Percentiles rank a stretch among this genome's conserved stretches.
Conservation (phyloP, 2,329 filamentous ascomycete genomes). For the Aciculosporium take region DNA sequence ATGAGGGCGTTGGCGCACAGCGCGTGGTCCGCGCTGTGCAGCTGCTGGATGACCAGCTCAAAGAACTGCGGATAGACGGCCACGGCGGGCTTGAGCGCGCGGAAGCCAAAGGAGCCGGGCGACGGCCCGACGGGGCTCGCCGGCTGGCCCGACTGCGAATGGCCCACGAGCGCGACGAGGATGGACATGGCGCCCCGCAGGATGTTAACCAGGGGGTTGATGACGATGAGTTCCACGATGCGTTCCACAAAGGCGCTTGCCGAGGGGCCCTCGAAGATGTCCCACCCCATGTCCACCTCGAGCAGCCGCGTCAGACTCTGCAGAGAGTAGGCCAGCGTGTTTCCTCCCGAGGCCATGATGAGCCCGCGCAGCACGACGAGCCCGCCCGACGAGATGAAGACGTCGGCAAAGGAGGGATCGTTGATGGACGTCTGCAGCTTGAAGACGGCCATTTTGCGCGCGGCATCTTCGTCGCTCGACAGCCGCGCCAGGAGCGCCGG, state of each 20-base stretch:
- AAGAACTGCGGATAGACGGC: slow-evolving; percentile 88
- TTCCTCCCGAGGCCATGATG: slow-evolving; percentile 74
- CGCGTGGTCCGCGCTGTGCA: slow-evolving; percentile 88
- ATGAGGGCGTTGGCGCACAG: slow-evolving; percentile 91
- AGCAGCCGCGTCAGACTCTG: slow-evolving; percentile 77
- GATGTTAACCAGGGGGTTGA: slow-evolving; percentile 92
- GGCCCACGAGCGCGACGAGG: slow-evolving; percentile 79
- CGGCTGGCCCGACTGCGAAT: slow-evolving; percentile 49
- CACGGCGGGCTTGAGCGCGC: slow-evolving; percentile 81
- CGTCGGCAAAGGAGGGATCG: slow-evolving; percentile 89
- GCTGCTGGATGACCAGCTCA: slow-evolving; percentile 78
- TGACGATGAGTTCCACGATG: slow-evolving; percentile 86
- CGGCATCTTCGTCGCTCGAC: slow-evolving; percentile 66
- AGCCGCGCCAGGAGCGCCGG: slow-evolving; percentile 50
- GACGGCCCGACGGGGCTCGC: slow-evolving; percentile 26
- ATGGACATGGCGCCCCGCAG: slow-evolving; percentile 94
- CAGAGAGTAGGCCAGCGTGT: slow-evolving; percentile 88
- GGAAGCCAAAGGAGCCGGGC: slow-evolving; percentile 62
- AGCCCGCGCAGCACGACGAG: slow-evolving; percentile 67
- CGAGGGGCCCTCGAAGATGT: slow-evolving; percentile 54
- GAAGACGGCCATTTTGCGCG: slow-evolving; percentile 97
- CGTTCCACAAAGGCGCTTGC: slow-evolving; percentile 54
- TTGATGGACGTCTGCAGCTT: slow-evolving; percentile 92
- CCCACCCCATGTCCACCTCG: slow-evolving; percentile 97
- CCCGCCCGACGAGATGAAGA: slow-evolving; percentile 85